These are phyloP conservation scores for Tausonia pullulans DNA, from an alignment of 1,284 basidiomycete species.

Conservation along the genomic window DNA sequence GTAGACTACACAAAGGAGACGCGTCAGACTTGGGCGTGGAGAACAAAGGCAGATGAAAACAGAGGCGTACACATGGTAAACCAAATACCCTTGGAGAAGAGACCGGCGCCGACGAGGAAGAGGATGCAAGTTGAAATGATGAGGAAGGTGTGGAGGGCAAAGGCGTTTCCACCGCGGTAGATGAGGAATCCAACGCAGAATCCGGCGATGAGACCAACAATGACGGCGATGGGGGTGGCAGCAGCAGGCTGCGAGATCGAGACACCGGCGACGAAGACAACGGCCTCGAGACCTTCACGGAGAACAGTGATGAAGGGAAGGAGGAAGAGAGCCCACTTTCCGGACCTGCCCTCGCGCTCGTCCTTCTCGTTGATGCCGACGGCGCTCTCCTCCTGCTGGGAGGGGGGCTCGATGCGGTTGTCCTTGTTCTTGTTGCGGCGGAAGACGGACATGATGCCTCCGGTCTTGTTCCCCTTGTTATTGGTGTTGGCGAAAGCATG, in stretches of 20 bases:
- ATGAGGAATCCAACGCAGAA: constrained; percentile 35
- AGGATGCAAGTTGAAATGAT: constrained; percentile 79
- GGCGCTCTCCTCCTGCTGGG: constrained; percentile 1
- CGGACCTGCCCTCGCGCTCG: constrained; percentile 34
- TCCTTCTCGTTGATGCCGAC: constrained; percentile 36
- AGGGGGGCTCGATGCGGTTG: not conserved
- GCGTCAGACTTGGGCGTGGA: too few species aligned
- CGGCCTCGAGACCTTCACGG: constrained; percentile 84
- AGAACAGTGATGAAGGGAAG: constrained; percentile 81
- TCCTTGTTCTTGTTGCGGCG: constrained; percentile 23
- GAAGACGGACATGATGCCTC: not conserved
- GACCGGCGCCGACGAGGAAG: constrained; percentile 79
- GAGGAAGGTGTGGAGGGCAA: constrained; percentile 57
- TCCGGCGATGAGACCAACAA: constrained; percentile 69
- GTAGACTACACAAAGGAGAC: too few species aligned
- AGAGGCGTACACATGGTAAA: constrained; percentile 51
- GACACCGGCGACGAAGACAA: constrained; percentile 87
- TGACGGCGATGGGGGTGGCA: constrained; percentile 77
- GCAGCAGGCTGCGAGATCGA: constrained; percentile 66
- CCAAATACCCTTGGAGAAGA: constrained; percentile 64
- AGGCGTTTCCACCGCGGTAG: constrained; percentile 35
- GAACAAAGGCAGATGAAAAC: constrained; percentile 36
- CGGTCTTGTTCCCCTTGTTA: constrained; percentile 36
- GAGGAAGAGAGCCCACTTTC: constrained; percentile 76
- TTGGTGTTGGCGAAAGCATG: constrained; percentile 48